Percentiles rank a stretch among this genome's conserved stretches.
These are phyloP conservation scores for Fusarium oxysporum DNA, from an alignment of 2,329 filamentous ascomycete genomes.

Conservation along the genomic window DNA sequence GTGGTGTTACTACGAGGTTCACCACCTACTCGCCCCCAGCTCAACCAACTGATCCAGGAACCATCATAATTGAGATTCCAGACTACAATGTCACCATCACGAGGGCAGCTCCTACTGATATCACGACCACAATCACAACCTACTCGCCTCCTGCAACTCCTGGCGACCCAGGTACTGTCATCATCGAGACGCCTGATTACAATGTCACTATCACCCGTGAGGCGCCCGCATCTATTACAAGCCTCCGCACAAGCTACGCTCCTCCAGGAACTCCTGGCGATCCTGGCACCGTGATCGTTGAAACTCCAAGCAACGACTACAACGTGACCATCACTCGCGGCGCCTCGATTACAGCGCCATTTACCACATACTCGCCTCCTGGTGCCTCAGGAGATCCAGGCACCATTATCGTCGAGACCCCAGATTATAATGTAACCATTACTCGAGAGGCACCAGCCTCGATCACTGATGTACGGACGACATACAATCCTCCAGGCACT, in stretches of 20 bases:
- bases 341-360: conserved; percentile 14
- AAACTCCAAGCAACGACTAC: conserved; percentile 24
- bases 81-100: conserved; percentile 34
- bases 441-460: conserved; percentile 6
- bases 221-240: conserved; percentile 19
- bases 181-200: conserved; percentile 31
- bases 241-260: conserved; percentile 13
- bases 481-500: conserved; percentile 8
- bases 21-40: conserved; percentile 28
- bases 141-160: conserved; percentile 26
- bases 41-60: conserved; percentile 23
- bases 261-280: conserved; percentile 23
- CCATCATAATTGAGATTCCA: conserved; percentile 27
- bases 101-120: conserved; percentile 13
- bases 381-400: conserved; percentile 21
- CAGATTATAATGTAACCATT: conserved; percentile 29
- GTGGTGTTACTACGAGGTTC: conserved; percentile 22
- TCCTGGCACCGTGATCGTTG: conserved; percentile 22
- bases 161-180: conserved; percentile 31
- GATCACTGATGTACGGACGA: background rate
- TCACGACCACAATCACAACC: conserved; percentile 28
- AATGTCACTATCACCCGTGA: conserved; percentile 28
- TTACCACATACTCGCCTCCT: conserved; percentile 15
- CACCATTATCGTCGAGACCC: conserved; percentile 24
- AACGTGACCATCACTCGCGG: conserved; percentile 22